These are phyloP conservation scores for Colletotrichum karsti DNA, from an alignment of 2,329 filamentous ascomycete genomes.

Conservation along the genomic window DNA sequence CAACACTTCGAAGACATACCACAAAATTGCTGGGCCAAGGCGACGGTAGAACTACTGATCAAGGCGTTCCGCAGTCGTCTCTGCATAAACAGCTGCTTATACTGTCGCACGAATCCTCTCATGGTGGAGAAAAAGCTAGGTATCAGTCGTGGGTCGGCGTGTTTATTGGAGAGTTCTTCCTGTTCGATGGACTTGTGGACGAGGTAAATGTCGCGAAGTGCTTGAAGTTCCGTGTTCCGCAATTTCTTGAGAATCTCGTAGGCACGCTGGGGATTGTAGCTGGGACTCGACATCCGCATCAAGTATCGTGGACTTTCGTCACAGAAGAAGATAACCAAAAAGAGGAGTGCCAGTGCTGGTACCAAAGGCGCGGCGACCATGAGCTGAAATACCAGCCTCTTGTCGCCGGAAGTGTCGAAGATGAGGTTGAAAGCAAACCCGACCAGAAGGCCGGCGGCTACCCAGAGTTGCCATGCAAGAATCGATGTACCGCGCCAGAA, in stretches of 20 bases:
- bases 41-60: constrained; percentile 41
- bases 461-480: constrained; percentile 56
- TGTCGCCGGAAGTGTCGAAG: constrained; percentile 35
- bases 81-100: constrained; percentile 36
- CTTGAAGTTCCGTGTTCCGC: constrained; percentile 50
- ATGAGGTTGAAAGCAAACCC: constrained; percentile 46
- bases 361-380: constrained; percentile 47
- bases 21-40: constrained; percentile 42
- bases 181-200: constrained; percentile 43
- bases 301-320: constrained; percentile 50
- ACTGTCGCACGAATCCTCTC: constrained; percentile 38
- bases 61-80: constrained; percentile 41
- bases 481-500: constrained; percentile 58
- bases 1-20: too few relatives aligned
- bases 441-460: constrained; percentile 46
- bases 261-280: constrained; percentile 43
- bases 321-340: constrained; percentile 43
- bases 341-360: constrained; percentile 42
- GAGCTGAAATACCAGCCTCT: constrained; percentile 33
- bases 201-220: constrained; percentile 49
- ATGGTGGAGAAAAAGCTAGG: constrained; percentile 28
- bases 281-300: constrained; percentile 43
- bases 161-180: constrained; percentile 24
- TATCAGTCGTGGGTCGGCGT: background rate
- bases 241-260: constrained; percentile 43